Evolutionary conservation across 2,329 filamentous ascomycete species (phyloP), one percentile per base, ranked within the genome.

Genomic region (Phyllosticta ampelicida): DNA sequence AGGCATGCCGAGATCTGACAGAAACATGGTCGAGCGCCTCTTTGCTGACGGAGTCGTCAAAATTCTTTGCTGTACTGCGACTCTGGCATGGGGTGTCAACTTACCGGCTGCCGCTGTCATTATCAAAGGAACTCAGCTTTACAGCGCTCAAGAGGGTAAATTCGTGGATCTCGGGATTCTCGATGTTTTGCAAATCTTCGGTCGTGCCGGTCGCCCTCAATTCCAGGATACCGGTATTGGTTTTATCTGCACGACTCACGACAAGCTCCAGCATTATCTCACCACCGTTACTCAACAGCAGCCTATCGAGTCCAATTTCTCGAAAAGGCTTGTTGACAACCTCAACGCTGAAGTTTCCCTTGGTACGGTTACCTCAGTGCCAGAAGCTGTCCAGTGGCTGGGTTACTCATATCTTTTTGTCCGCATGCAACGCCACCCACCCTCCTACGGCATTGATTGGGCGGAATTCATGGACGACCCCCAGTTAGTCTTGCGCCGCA

Each of bases 361-460:
- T 9, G 94, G 94, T 0, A 99, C 95, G 0, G 95, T 99, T 18
- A 97, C 92, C 0, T 96, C 92, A 0, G 87, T 99, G 1, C 79
- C 86, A 1, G 95, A 99, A 74, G 94, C 89, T 0, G 91, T 96
- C 1, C 89, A 95, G 63, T 99, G 94, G 94, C 86, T 99, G 29
- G 92, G 95, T 13, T 99, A 99, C 70, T 96, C 92, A 0, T 99
- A 97, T 68, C 79, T 99, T 0, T 99, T 96, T 70, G 92, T 99
- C 48, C 87, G 94, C 48, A 99, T 99, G 94, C 85, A 89, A 69
- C 84, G 89, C 60, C 96, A 94, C 63, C 92, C 91, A 3, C 83
- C 92, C 67, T 86, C 86, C 1, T 99, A 99, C 67, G 94, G 92
- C 2, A 97, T 99, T 53, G 91, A 96, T 64, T 97, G 89, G 89